These are phyloP conservation scores for Phaeophleospora eucalypticola DNA, from an alignment of 2,329 filamentous ascomycete species.

Conservation along the genomic window DNA sequence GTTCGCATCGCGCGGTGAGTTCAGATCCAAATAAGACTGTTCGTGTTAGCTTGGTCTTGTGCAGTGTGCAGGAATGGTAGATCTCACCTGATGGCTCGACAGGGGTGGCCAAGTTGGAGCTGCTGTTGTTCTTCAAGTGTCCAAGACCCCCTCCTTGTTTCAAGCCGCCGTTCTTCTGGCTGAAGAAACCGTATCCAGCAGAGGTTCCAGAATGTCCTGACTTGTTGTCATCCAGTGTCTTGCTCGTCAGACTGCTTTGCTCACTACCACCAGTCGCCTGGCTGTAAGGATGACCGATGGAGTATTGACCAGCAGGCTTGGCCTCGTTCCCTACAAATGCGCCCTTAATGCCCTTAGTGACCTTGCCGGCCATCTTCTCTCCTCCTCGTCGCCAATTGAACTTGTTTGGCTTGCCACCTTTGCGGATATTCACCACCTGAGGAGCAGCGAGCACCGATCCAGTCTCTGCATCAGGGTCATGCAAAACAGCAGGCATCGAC, in stretches of 20 bases:
- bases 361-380: slow-evolving; percentile 88
- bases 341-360: slow-evolving; percentile 89
- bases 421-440: slow-evolving; percentile 93
- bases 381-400: slow-evolving; percentile 99
- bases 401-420: slow-evolving; percentile 80
- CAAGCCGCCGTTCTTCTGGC: slow-evolving; percentile 33
- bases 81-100: slow-evolving; percentile 1
- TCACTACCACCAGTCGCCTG: slow-evolving; percentile 31
- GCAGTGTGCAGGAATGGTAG: background rate
- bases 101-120: slow-evolving; percentile 36
- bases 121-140: slow-evolving; percentile 43
- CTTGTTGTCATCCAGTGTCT: slow-evolving; percentile 17
- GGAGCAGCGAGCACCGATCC: slow-evolving; percentile 64
- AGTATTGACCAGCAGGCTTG: slow-evolving; percentile 23
- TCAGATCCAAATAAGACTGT: slow-evolving; percentile 81
- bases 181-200: slow-evolving; percentile 36
- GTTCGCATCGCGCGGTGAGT: slow-evolving; percentile 77
- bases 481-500: slow-evolving; percentile 40
- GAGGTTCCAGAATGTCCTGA: slow-evolving; percentile 1
- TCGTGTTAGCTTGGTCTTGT: slow-evolving; percentile 19
- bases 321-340: slow-evolving; percentile 61
- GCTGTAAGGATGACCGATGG: slow-evolving; percentile 32
- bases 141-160: slow-evolving; percentile 29
- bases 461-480: slow-evolving; percentile 62
- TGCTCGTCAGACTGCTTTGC: slow-evolving; percentile 25